Evolutionary conservation across 495 filamentous ascomycete species (phyloP).

Genomic region (Aspergillus carlsbadensis): DNA sequence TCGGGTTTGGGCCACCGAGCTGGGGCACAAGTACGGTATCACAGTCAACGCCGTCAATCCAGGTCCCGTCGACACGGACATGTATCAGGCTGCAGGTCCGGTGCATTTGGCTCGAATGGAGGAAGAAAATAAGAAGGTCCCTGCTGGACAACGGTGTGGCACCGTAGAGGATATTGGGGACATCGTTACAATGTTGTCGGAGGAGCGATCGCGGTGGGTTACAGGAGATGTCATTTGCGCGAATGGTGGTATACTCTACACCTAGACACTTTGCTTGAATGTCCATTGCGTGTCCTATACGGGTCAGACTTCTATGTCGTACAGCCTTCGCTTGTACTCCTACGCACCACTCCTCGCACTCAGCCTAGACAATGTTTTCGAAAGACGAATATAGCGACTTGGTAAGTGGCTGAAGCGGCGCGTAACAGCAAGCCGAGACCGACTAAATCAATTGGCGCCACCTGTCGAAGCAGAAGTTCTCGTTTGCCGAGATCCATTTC

Average conservation of each 20-base stretch:
- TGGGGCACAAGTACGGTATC: conserved; percentile 31
- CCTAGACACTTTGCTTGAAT: neutral
- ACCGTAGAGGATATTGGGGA: conserved; percentile 46
- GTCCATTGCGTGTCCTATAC: neutral
- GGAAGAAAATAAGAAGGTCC: conserved; percentile 25
- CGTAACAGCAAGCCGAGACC: too few relatives aligned
- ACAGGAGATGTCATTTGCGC: conserved; percentile 49
- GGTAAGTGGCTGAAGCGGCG: too few relatives aligned
- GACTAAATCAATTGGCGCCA: too few relatives aligned
- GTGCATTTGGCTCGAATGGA: conserved; percentile 22
- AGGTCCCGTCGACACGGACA: conserved; percentile 39
- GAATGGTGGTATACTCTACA: conserved; percentile 40
- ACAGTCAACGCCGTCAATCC: conserved; percentile 40
- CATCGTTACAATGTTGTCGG: conserved; percentile 42
- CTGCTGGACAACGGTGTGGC: conserved; percentile 30
- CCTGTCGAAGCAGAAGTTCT: too few relatives aligned
- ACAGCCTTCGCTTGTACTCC: neutral
- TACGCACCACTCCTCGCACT: too few relatives aligned
- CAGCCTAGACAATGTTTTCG: too few relatives aligned
- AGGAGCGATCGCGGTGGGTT: conserved; percentile 51
- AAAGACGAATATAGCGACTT: too few relatives aligned
- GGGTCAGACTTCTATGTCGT: neutral
- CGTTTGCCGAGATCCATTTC: too few relatives aligned
- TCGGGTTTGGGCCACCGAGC: conserved; percentile 31
- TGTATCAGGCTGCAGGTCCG: conserved; percentile 22